Evolutionary conservation across 192 early-diverging fungal genomes (phyloP), one percentile per base, ranked within the genome.

Genomic region (Podila epicladia): DNA sequence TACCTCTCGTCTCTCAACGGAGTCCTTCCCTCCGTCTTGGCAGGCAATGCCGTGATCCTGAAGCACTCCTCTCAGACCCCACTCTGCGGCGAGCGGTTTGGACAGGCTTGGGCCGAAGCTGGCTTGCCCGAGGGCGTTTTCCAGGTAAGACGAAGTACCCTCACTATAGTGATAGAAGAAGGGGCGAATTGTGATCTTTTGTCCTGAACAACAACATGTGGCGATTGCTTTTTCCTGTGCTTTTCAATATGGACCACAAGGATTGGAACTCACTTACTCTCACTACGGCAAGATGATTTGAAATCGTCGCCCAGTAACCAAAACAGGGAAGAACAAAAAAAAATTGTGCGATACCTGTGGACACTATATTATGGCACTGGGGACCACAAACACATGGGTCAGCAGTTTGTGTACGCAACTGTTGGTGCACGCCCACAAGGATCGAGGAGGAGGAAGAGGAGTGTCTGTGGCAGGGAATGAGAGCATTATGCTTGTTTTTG

Each of bases 31-130:
- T 92, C 94, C 8, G 75, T 96, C 50, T 80, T 96, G 41, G 92
- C 92, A 5, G 94, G 94, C 26, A 95, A 95, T 74, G 82, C 89
- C 2, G 92, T 95, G 24, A 77, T 94, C 32, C 72, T 95, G 58
- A 95, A 95, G 77, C 93, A 94, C 51, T 91, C 93, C 11, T 92
- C 94, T 4, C 93, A 95, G 79, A 96, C 95, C 11, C 93, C 93
- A 22, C 87, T 91, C 24, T 90, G 88, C 64, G 95, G 87, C 9
- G 92, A 96, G 38, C 75, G 91, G 28, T 93, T 94, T 65, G 87
- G 74, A 5, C 82, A 86, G 29, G 87, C 89, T 0, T 91, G 93
- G 64, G 82, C 80, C 26, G 87, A 86, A 57, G 92, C 93, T 24
- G 94, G 93, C 28, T 62, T 95, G 22, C 93, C 93, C 1, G 71